phyloP scores from a whole-genome alignment of 139 green algal genomes.

The Chlorella vulgaris region DNA sequence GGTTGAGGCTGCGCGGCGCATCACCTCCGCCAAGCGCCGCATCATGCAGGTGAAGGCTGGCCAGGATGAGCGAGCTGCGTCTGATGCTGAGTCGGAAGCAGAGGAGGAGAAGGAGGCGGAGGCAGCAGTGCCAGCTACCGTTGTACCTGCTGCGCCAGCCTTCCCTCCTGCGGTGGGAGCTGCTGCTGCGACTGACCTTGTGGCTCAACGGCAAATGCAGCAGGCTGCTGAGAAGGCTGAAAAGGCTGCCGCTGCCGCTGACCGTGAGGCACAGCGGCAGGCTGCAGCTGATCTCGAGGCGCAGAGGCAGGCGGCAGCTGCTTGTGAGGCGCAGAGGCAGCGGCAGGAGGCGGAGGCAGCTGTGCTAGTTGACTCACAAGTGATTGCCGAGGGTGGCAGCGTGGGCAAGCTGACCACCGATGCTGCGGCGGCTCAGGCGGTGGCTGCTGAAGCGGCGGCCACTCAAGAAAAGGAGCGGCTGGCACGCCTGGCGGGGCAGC shows the following conservation, averaged over 20 bases:
- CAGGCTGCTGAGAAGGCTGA: neutral
- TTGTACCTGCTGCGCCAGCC: neutral
- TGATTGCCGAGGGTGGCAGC: constrained; percentile 17
- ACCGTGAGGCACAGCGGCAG: neutral
- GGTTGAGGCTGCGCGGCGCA: constrained; percentile 10
- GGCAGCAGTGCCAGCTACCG: too few relatives aligned
- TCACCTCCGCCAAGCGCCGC: constrained; percentile 1
- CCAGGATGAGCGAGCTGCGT: too few relatives aligned
- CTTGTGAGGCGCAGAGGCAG: too few relatives aligned
- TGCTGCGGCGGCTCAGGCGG: constrained; percentile 5
- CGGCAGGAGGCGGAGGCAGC: neutral
- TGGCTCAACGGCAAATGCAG: neutral
- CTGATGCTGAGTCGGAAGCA: too few relatives aligned
- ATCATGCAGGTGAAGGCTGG: neutral
- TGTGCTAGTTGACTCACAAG: neutral
- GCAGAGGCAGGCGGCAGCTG: neutral
- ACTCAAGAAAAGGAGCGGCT: neutral
- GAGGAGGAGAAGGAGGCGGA: neutral
- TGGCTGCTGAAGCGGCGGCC: neutral
- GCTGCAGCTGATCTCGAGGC: neutral
- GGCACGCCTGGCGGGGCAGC: neutral
- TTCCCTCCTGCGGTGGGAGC: neutral
- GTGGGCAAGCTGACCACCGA: constrained; percentile 7
- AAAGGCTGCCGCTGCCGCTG: neutral
- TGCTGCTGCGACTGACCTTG: too few relatives aligned